These are phyloP conservation scores for Glebionis coronaria DNA, from an alignment of 129 eudicot genomes.

Conservation along the genomic window DNA sequence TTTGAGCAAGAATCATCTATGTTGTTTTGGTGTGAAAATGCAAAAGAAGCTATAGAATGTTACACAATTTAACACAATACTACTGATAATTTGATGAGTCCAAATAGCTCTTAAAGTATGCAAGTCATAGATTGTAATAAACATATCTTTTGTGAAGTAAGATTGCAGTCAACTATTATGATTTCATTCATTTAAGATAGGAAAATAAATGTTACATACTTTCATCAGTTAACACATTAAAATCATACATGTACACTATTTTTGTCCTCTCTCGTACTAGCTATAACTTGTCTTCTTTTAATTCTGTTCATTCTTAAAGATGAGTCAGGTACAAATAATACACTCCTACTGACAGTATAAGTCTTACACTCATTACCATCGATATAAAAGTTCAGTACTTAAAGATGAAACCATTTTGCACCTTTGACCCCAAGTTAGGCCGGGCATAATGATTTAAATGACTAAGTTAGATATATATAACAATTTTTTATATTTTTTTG, in stretches of 20 bases:
- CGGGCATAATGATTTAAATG: not conserved
- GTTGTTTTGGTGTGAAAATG: too few relatives aligned
- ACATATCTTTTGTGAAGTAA: too few relatives aligned
- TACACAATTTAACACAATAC: too few relatives aligned
- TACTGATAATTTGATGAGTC: too few relatives aligned
- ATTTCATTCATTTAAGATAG: not conserved
- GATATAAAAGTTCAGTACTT: not conserved
- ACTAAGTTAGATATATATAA: too few relatives aligned
- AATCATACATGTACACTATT: not conserved
- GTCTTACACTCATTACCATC: not conserved
- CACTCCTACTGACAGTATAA: not conserved
- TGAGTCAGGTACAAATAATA: constrained; percentile 1
- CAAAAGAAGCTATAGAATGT: too few relatives aligned
- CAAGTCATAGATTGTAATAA: too few relatives aligned
- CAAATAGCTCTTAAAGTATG: too few relatives aligned
- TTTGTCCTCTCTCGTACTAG: constrained; percentile 5
- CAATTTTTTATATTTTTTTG: too few relatives aligned
- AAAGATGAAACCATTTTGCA: not conserved
- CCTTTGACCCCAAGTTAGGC: not conserved
- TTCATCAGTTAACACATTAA: not conserved
- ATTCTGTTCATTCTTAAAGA: constrained; percentile 7
- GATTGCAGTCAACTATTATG: not conserved
- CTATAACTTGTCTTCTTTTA: constrained; percentile 14
- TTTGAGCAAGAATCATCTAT: too few relatives aligned
- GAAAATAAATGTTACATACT: not conserved